phyloP scores from a whole-genome alignment of 352 stramenopile species.

The Elongisporangium undulatum region DNA sequence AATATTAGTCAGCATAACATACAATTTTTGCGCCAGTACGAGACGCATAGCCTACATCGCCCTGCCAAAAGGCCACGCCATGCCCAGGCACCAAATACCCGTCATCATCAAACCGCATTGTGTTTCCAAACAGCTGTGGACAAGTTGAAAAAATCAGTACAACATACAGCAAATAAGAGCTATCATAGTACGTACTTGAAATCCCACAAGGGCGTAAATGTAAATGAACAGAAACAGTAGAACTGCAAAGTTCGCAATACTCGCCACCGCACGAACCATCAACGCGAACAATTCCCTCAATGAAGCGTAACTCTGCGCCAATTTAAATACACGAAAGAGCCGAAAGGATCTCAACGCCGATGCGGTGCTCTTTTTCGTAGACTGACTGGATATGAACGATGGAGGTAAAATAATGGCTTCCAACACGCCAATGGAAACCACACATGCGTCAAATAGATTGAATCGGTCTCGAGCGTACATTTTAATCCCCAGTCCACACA shows the following conservation, averaged over 20 bases:
- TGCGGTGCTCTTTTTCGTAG: slow-evolving; percentile 49
- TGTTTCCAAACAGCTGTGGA: slow-evolving; percentile 90
- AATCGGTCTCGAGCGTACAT: slow-evolving; percentile 77
- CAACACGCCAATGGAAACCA: slow-evolving; percentile 71
- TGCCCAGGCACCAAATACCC: slow-evolving; percentile 49
- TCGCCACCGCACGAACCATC: slow-evolving; percentile 86
- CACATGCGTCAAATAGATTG: slow-evolving; percentile 85
- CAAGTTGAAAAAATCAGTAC: not conserved
- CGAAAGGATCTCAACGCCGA: slow-evolving; percentile 89
- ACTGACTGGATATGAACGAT: slow-evolving; percentile 59
- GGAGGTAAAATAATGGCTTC: slow-evolving; percentile 64
- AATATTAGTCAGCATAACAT: slow-evolving; percentile 1
- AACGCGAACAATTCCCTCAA: slow-evolving; percentile 89
- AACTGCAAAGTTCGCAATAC: slow-evolving; percentile 93
- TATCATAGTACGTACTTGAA: slow-evolving; percentile 57
- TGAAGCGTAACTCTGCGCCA: slow-evolving; percentile 90
- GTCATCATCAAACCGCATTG: slow-evolving; percentile 88
- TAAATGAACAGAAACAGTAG: slow-evolving; percentile 95
- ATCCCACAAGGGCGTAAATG: slow-evolving; percentile 90
- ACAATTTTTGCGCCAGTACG: not conserved
- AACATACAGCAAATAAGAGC: not conserved
- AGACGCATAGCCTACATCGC: slow-evolving; percentile 22
- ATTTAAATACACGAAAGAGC: slow-evolving; percentile 94
- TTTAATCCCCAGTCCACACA: slow-evolving; percentile 68
- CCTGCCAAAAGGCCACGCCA: slow-evolving; percentile 56